Percentiles rank a stretch among this genome's conserved stretches.
These are phyloP conservation scores for Yamadazyma phyllophila DNA, from an alignment of 805 yeast genomes.

Conservation along the genomic window DNA sequence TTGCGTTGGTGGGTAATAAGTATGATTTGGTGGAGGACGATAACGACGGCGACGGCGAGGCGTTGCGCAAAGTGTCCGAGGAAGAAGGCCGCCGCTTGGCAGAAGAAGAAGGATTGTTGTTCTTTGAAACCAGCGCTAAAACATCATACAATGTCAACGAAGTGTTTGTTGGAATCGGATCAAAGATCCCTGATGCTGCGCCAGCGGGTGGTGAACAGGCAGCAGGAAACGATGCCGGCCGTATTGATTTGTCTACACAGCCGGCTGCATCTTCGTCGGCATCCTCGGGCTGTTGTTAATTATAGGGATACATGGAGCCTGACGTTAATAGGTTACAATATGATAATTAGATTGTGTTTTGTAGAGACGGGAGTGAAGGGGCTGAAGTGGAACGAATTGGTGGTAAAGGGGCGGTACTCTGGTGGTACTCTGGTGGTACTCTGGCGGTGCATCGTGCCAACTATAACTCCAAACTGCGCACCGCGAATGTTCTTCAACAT, in stretches of 20 bases:
- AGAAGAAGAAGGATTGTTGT: constrained; percentile 84
- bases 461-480: too few species aligned
- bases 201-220: constrained; percentile 5
- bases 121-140: constrained; percentile 94
- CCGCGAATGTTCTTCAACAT: not conserved
- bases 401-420: too few species aligned
- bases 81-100: constrained; percentile 89
- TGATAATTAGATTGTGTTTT: not conserved
- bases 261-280: constrained; percentile 5
- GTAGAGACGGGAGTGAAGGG: too few species aligned
- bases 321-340: not conserved
- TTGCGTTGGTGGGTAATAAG: constrained; percentile 94
- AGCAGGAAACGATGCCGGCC: constrained; percentile 21
- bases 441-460: too few species aligned
- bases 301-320: not conserved
- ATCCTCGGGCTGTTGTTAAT: constrained; percentile 11
- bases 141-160: constrained; percentile 86
- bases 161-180: constrained; percentile 86
- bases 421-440: too few species aligned
- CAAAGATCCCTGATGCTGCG: constrained; percentile 61
- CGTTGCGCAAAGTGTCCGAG: constrained; percentile 70
- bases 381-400: too few species aligned
- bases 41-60: constrained; percentile 31
- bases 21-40: constrained; percentile 65
- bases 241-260: constrained; percentile 34